Base-by-base conservation (phyloP, 257 asterid genomes). In the Fraxinus quadrangulata region DNA sequence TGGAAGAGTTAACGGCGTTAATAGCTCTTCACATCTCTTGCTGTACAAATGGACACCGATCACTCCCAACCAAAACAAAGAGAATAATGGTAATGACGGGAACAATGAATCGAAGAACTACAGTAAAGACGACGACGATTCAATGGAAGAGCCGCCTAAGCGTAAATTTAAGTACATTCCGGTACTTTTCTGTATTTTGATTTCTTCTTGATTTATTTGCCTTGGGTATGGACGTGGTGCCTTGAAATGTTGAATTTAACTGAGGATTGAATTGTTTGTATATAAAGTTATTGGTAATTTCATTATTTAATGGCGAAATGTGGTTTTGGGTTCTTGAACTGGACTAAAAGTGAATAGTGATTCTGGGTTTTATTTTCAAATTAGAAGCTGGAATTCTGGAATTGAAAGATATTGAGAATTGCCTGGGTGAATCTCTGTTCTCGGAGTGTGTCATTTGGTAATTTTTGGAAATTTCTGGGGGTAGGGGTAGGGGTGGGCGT, bases 1-100 rank as follows among this genome's bases (percentile, higher is more conserved):
- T 82, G 88, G 91, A 13, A 71, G 82, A 23, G 78, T 75, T 56
- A 90, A 85, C 76, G 93, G 89, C 6, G 80, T 74, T 75, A 82
- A 83, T 76, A 88, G 84, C 67, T 74, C 96, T 75, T 81, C 97
- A 26, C 97, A 88, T 73, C 89, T 94, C 10, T 31, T 87, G 81
- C 87, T 94, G 47, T 94, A 85, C 88, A 90, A 89, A 86, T 94
- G 98, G 98, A 88, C 96, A 8, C 96, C 97, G 31, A 83, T 85
- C 76, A 73, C 91, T 17, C 77, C 85, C 42, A 82, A 79, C 85
- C 91, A 85, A 76, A 82, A 82, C 78, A 85, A 83, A 47, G 89
- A 47, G 7, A 47, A 78, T 54, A 75, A 76, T 63, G 81, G 80
- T 30, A 80, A 42, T 23, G 72, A 80, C 28, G 86, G 77, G 51